phyloP scores from a whole-genome alignment of 2,329 filamentous ascomycete species.

The Curvularia spicifera region DNA sequence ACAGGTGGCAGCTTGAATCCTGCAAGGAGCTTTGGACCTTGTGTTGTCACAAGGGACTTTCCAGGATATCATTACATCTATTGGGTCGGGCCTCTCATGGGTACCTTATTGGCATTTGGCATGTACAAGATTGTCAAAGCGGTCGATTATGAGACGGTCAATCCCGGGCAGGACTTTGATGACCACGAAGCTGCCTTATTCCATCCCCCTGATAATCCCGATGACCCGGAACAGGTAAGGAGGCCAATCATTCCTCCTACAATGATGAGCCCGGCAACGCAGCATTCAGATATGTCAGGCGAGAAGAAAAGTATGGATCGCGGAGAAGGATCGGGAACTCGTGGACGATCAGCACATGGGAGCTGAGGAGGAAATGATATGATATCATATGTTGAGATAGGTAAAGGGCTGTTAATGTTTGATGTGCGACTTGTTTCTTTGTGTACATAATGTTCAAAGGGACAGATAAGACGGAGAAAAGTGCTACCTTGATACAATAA shows the following conservation, averaged over 20 bases:
- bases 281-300: constrained; percentile 11
- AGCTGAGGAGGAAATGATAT: not conserved
- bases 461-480: not conserved
- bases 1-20: constrained; percentile 55
- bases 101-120: constrained; percentile 45
- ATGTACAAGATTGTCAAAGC: constrained; percentile 52
- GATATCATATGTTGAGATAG: not conserved
- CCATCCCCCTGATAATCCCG: constrained; percentile 37
- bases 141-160: constrained; percentile 53
- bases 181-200: constrained; percentile 46
- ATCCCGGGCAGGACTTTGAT: constrained; percentile 51
- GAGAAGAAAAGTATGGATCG: not conserved
- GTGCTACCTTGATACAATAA: constrained; percentile 26
- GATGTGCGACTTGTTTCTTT: too few species aligned
- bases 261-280: constrained; percentile 17
- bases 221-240: constrained; percentile 34
- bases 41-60: constrained; percentile 48
- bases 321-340: not conserved
- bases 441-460: not conserved
- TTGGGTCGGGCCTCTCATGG: constrained; percentile 49
- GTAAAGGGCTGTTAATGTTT: not conserved
- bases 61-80: constrained; percentile 54
- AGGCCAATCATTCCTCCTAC: constrained; percentile 43
- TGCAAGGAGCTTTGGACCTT: constrained; percentile 51
- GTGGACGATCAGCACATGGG: not conserved